Base-by-base conservation (phyloP, 495 filamentous ascomycete species). In the Hypoxylon lenormandii region DNA sequence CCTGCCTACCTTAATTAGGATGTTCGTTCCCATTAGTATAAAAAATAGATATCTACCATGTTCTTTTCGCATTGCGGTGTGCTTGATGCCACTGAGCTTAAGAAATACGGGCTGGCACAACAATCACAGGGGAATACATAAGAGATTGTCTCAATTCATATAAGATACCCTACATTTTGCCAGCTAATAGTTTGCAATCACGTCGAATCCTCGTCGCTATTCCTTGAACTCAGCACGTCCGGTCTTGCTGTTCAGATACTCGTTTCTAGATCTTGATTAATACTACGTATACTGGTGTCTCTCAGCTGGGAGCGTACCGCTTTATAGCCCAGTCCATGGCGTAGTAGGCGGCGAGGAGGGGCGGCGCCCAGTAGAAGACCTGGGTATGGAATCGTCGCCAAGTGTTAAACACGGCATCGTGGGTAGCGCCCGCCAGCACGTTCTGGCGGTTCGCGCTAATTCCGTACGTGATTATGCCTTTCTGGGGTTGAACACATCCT, bases 291-390 rank as follows among this genome's bases (percentile, higher is more conserved):
- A 18, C 36, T 0, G 2, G 23, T 50, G 5, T 2, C 11, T 45
- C 16, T 16, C 16, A 26, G 5, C 12, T 37, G 5, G 19, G 5
- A 5, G 80, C 85, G 53, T 86, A 95, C 93, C 87, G 83, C 77
- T 91, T 87, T 72, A 87, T 85, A 59, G 93, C 93, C 93, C 93
- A 96, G 76, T 92, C 83, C 88, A 96, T 89, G 47, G 85, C 68
- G 53, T 87, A 81, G 78, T 97, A 97, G 50, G 86, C 92, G 63
- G 82, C 74, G 56, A 92, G 66, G 64, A 94, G 82, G 42, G 93
- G 90, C 19, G 93, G 91, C 13, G 83, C 83, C 77, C 90, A 87
- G 82, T 93, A 96, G 60, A 96, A 81, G 64, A 90, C 84, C 83
- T 96, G 90, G 59, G 80, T 72, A 62, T 80, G 77, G 67, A 83